Base-by-base conservation (phyloP, 495 filamentous ascomycete genomes). In the Hyaloscypha finlandica region DNA sequence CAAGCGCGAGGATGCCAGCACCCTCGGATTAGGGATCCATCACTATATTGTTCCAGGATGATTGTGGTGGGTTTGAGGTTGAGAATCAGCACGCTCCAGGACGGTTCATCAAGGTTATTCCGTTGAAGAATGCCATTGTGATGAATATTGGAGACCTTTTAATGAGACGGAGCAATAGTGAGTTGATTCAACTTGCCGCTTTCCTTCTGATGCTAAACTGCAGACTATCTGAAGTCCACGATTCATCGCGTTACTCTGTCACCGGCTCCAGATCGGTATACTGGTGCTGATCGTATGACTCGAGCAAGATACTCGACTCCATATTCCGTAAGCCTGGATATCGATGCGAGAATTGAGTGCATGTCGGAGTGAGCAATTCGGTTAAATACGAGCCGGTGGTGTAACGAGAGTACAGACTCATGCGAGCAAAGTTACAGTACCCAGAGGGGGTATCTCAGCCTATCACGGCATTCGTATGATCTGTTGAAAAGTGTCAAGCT, bases 131-230 rank as follows among this genome's bases (percentile, higher is more conserved):
- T 51, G 79, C 83, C 9, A 77, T 86, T 57, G 74, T 88, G 11
- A 80, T 88, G 79, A 88, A 88, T 59, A 76, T 87, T 6, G 85
- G 85, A 12, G 86, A 89, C 76, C 73, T 87, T 8, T 59, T 88
- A 35, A 85, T 86, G 81, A 81, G 81, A 67, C 88, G 86, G 86
- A 87, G 83, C 60, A 88, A 87, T 72, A 83, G 81, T 84, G 64
- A 12, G 33, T 30, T n/a, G 16, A 12, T 19, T 37, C 30, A 31
- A 32, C 30, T 54, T 54, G 54, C 9, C 59, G 54, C 9, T 1
- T 66, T 63, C 8, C 33, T 14, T 58, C 45, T 33, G 16, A 48
- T 73, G 39, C 29, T 60, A 33, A 33, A 16, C 52, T 39, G 59
- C 53, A 78, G 85, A 87, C 69, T 76, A 77, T 45, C 73, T 87